Percentiles rank a stretch among this genome's conserved stretches.
Evolutionary conservation across 73 alveolate species (phyloP).

Genomic region (Stentor roeselii): DNA sequence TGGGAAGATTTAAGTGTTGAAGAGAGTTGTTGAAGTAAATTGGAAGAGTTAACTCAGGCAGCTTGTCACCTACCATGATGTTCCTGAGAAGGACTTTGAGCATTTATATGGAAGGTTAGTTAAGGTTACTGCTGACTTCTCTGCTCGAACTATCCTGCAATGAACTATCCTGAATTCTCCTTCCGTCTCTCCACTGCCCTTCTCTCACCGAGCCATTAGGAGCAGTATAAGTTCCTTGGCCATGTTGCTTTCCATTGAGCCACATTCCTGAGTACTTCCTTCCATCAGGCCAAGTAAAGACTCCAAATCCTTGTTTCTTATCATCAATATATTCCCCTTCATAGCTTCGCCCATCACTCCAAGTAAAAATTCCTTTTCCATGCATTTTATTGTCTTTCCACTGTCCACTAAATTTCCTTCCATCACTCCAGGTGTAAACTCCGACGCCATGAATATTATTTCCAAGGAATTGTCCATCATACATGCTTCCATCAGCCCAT

Average conservation of each 20-base stretch:
- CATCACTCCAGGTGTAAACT: constrained; percentile 29
- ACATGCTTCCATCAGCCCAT: constrained; percentile 28
- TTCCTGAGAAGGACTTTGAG: neutral
- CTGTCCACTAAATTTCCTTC: constrained; percentile 34
- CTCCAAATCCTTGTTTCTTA: no score
- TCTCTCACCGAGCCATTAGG: constrained; percentile 32
- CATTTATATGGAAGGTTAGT: no score
- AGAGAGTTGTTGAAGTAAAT: neutral
- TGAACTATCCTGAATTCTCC: constrained; percentile 23
- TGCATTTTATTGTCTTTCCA: constrained; percentile 19
- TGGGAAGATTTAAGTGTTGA: neutral
- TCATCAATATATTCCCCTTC: constrained; percentile 40
- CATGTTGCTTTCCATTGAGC: constrained; percentile 60
- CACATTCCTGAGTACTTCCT: constrained; percentile 61
- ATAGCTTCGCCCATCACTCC: constrained; percentile 63
- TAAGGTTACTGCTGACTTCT: no score
- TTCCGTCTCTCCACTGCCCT: constrained; percentile 52
- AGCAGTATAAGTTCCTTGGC: constrained; percentile 42
- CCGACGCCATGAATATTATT: constrained; percentile 34
- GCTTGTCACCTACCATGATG: neutral
- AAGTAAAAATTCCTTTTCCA: constrained; percentile 45
- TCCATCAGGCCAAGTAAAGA: constrained; percentile 62
- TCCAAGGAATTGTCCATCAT: constrained; percentile 28
- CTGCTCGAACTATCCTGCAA: neutral
- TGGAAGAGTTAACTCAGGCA: neutral